Evolutionary conservation across 305 asterid species (phyloP), one percentile per base, ranked within the genome.

Genomic region (Euphrasia arctica): DNA sequence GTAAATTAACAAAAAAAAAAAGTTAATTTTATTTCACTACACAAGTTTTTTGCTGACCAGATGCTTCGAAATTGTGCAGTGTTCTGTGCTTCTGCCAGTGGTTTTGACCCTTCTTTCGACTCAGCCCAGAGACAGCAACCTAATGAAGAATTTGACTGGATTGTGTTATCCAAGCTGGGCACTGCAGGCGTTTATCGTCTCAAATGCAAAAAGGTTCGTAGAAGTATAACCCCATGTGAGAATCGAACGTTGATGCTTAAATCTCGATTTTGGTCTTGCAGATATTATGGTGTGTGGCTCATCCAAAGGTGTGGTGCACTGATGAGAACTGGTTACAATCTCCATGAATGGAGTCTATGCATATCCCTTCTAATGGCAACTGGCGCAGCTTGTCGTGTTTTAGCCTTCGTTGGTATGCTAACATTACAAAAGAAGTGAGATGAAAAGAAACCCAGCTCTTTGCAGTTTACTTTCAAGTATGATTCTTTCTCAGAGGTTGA

Each of bases 251-350:
- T 9, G 9, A 39, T 8, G 43, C 52, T 12, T 12, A 48, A 48
- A 5, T n/a, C 51, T 15, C 1, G 15, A n/a, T 47, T 48, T 48
- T n/a, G 18, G 52, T 48, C 60, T 68, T 73, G 65, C 88, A 92
- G 98, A 66, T 92, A 92, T 58, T 67, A 82, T 5, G 96, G 96
- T 36, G 97, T 93, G 29, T 93, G 98, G 98, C 82, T 92, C 60
- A 83, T 92, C 72, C 88, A 89, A 69, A 79, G 97, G 74, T 92
- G 98, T 64, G 96, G 97, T 27, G 80, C 90, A 36, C 81, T 90
- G 42, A 68, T 67, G 7, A 73, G 9, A 69, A 78, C 78, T 1
- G 84, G 83, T 60, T 92, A 82, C 49, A 50, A 68, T 66, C 86
- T 92, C 59, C 82, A 76, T 48, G 73, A 83, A 14, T 85, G 94